Evolutionary conservation across 2,329 filamentous ascomycete species (phyloP), one percentile per base, ranked within the genome.

Genomic region (Xylogone sp.): DNA sequence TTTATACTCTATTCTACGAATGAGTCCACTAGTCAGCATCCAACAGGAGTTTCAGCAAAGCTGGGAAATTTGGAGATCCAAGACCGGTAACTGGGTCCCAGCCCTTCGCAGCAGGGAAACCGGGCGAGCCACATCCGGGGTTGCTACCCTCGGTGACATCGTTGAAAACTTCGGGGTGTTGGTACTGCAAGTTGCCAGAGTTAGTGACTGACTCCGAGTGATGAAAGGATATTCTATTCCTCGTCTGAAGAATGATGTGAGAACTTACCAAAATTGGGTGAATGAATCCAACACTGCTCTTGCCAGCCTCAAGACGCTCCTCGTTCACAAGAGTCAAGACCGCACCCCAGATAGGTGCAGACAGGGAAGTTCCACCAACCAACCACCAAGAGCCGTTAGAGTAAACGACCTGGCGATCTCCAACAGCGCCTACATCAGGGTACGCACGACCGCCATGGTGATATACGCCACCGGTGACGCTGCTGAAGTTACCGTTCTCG

Each of bases 241-340:
- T 49, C 19, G 48, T 51, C 21, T 16, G 19, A 4, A 7, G 18
- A 31, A n/a, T 12, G n/a, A 50, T 45, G 31, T 9, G 19, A 21
- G 27, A 3, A 54, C 53, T 53, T 56, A 57, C 56, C 12, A 75
- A 58, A 42, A 68, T 64, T 1, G 71, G 72, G 53, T 75, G 73
- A n/a, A 75, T 58, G 48, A 75, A 76, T 1, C 72, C 73, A 12
- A 75, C 60, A 9, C 69, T 59, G 8, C 66, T 61, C 63, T 72
- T 74, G 8, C 71, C 70, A 12, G 59, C 62, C 1, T 62, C 63
- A 34, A 74, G 59, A 9, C 71, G 65, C 45, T 69, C 70, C 49
- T 74, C 72, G 52, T 74, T 75, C 16, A 74, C 63, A 61, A 73
- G 58, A 2, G 69, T 75, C 13, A 76, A 56, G 45, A 75, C 67